Conservation (phyloP, 805 yeast genomes). For the Maudiozyma turicensis region DNA sequence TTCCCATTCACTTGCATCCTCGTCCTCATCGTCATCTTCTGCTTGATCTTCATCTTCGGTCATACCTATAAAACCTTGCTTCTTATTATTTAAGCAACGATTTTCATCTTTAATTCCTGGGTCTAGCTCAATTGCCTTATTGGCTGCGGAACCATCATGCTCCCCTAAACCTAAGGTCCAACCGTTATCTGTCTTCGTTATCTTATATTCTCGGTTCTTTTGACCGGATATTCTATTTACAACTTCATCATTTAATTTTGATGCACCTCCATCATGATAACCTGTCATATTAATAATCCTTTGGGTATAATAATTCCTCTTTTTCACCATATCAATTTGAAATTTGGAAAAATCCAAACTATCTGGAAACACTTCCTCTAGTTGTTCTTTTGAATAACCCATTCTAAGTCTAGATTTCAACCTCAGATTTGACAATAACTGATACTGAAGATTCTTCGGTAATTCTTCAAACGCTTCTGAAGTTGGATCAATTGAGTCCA, state of each 20-base stretch:
- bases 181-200: slow-evolving; percentile 70
- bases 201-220: slow-evolving; percentile 60
- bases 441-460: slow-evolving; percentile 83
- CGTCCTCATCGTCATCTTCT: slow-evolving; percentile 25
- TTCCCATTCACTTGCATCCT: slow-evolving; percentile 43
- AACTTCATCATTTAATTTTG: slow-evolving; percentile 27
- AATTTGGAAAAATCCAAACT: slow-evolving; percentile 85
- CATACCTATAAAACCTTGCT: too few species aligned
- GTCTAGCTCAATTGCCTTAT: slow-evolving; percentile 44
- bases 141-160: slow-evolving; percentile 32
- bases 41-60: slow-evolving; percentile 19
- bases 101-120: slow-evolving; percentile 12
- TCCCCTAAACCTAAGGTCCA: slow-evolving; percentile 63
- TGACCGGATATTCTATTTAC: slow-evolving; percentile 68
- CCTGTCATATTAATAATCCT: slow-evolving; percentile 76
- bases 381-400: slow-evolving; percentile 90
- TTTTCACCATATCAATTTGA: slow-evolving; percentile 87
- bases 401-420: slow-evolving; percentile 80
- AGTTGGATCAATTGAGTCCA: slow-evolving; percentile 71
- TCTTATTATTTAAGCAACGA: slow-evolving; percentile 3
- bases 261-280: slow-evolving; percentile 45
- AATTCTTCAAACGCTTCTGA: slow-evolving; percentile 65
- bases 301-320: slow-evolving; percentile 85
- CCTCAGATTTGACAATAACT: slow-evolving; percentile 73
- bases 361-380: slow-evolving; percentile 71